A percentile compares a stretch with the other conserved stretches of the same genome.
These are phyloP conservation scores for Lactifluus subvellereus DNA, from an alignment of 768 basidiomycete species.

Conservation along the genomic window DNA sequence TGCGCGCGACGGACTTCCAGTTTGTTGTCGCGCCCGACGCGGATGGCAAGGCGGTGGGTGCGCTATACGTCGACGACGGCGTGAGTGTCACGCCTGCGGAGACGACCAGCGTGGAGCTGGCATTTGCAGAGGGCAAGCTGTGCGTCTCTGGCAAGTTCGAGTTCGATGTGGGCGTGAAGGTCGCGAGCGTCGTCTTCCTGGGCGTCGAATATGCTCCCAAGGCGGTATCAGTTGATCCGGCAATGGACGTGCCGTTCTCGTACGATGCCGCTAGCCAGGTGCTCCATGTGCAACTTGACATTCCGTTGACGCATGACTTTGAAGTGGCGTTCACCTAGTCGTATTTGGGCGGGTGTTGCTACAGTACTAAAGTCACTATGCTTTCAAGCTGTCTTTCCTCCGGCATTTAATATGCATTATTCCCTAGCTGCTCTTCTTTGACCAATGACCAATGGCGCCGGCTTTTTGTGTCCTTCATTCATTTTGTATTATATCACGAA, in stretches of 20 bases:
- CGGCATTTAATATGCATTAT: background rate
- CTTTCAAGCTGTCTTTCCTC: background rate
- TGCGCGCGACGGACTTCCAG: slow-evolving; percentile 53
- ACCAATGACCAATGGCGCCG: too few species aligned
- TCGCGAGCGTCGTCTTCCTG: slow-evolving; percentile 34
- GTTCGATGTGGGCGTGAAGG: slow-evolving; percentile 29
- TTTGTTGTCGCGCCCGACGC: slow-evolving; percentile 53
- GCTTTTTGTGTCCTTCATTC: too few species aligned
- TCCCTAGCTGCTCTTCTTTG: too few species aligned
- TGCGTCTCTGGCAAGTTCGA: slow-evolving; percentile 31
- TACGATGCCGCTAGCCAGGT: slow-evolving; percentile 40
- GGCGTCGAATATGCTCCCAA: slow-evolving; percentile 28
- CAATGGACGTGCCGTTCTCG: slow-evolving; percentile 23
- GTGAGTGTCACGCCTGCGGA: slow-evolving; percentile 37
- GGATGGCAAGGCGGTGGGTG: slow-evolving; percentile 46
- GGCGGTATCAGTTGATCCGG: slow-evolving; percentile 26
- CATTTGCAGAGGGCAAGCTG: slow-evolving; percentile 29
- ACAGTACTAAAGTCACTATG: background rate
- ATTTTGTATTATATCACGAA: too few species aligned
- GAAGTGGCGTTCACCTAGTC: slow-evolving; percentile 7
- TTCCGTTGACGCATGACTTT: slow-evolving; percentile 35
- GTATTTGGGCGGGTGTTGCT: background rate
- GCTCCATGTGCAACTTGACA: slow-evolving; percentile 39
- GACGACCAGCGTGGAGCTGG: slow-evolving; percentile 31
- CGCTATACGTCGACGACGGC: slow-evolving; percentile 62